Evolutionary conservation across 495 filamentous ascomycete genomes (phyloP), one percentile per base, ranked within the genome.

Genomic region (Rhypophila decipiens): DNA sequence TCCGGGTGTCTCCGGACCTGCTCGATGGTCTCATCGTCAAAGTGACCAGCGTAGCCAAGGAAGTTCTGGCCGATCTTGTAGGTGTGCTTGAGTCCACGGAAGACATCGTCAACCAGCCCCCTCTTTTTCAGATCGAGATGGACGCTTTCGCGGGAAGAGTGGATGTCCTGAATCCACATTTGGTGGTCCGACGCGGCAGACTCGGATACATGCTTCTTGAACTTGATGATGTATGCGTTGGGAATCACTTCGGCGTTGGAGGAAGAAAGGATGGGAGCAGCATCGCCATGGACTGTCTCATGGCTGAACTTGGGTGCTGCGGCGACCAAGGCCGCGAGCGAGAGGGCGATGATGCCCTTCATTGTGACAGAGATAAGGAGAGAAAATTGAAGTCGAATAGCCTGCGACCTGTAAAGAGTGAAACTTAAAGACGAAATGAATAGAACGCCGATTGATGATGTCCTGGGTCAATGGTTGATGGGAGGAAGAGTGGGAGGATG

Each of bases 221-320:
- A 96, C 54, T 95, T 88, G 70, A 99, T 71, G 69, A 99, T 96
- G 68, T 97, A 99, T 33, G 87, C 88, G 72, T 96, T 85, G 39
- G 88, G 86, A 27, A 99, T 79, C 47, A 72, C 70, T 53, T 87
- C 71, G 22, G 88, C 75, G 57, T 85, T 84, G 22, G 75, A 68
- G 7, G 90, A 85, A 13, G 90, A 91, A 57, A 97, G 72, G 53
- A 99, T 75, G 55, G 94, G 94, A 53, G 94, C 93, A 36, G 83
- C 83, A 50, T 83, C 87, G 57, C 87, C 83, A 68, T 94, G 85
- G 65, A 93, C 86, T 55, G 88, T 85, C 54, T 83, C 84, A 49
- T 84, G 76, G 56, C 74, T 71, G 59, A 86, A 75, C 33, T 86
- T 70, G 53, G 91, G 90, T 42, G 87, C 86, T 40, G 88, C 86